Base-by-base conservation (phyloP, 768 basidiomycete species). In the Butyriboletus loyo region DNA sequence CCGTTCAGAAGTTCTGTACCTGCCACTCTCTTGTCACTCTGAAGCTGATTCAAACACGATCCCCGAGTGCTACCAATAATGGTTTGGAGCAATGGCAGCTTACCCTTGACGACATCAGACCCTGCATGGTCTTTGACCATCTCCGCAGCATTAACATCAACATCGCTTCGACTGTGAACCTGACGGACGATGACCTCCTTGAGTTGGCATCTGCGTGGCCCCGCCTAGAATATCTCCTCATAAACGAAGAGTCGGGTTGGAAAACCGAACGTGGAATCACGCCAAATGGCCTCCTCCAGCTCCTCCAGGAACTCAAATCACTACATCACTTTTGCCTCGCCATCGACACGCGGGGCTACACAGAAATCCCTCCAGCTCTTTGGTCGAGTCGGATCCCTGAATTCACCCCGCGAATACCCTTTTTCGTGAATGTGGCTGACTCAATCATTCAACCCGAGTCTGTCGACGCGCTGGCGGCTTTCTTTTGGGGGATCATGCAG, bases 241-340 rank as follows among this genome's bases (percentile, higher is more conserved):
- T 64, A 10, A 64, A 65, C 25, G 46, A 52, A 36, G 50, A 57
- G 11, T 63, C 52, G 50, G 64, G 64, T 15, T 65, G 63, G 60
- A 50, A 49, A 14, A 40, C 49, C 21, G 41, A 42, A 14, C 39
- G 47, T 9, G 63, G 60, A 14, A 45, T 64, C 36, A 63, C 64
- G 0, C 63, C 56, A 5, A 28, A 28, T 9, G 60, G 64, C 15
- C 57, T 64, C n/a, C 31, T 53, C 11, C 54, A 21, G 2, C 49
- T 64, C 25, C 50, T 66, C 17, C 45, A 49, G 32, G 35, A 19
- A 14, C 56, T 57, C 27, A 13, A 22, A 21, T 39, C 35, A 2
- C 31, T 60, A 3, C 50, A 17, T 4, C 21, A 27, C n/a, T 36
- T 61, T 28, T 48, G 53, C 36, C 42, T 60, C 15, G 59, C 54